These are phyloP conservation scores for Tolypocladium album DNA, from an alignment of 2,329 filamentous ascomycete genomes.

Conservation along the genomic window DNA sequence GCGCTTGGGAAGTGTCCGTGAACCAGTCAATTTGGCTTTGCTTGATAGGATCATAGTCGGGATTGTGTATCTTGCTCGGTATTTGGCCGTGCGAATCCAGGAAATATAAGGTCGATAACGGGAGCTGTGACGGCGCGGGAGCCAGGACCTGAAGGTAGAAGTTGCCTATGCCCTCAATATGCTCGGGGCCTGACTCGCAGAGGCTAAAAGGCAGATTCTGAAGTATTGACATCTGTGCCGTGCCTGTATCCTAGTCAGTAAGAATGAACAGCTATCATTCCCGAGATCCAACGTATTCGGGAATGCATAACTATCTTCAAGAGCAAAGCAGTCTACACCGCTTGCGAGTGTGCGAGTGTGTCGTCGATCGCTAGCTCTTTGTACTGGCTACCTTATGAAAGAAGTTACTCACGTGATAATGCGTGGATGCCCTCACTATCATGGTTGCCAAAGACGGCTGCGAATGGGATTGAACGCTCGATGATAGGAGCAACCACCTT, in stretches of 20 bases:
- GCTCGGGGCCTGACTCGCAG: slow-evolving; percentile 13
- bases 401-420: slow-evolving; percentile 24
- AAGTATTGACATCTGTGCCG: slow-evolving; percentile 16
- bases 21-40: slow-evolving; percentile 21
- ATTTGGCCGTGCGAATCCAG: slow-evolving; percentile 18
- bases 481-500: slow-evolving; percentile 58
- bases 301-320: neutral
- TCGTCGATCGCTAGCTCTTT: neutral
- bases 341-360: neutral
- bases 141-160: slow-evolving; percentile 14
- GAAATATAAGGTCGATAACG: slow-evolving; percentile 17
- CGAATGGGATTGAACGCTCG: slow-evolving; percentile 56
- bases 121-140: slow-evolving; percentile 9
- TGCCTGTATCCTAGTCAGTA: slow-evolving; percentile 13
- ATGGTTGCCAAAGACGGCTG: slow-evolving; percentile 64
- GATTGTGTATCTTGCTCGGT: slow-evolving; percentile 12
- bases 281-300: neutral
- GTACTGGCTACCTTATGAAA: slow-evolving; percentile 17
- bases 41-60: slow-evolving; percentile 16
- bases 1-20: slow-evolving; percentile 12
- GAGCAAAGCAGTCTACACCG: neutral
- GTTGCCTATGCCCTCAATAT: slow-evolving; percentile 18
- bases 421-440: slow-evolving; percentile 50
- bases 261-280: neutral
- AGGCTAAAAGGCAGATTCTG: slow-evolving; percentile 14